A percentile compares a stretch with the other conserved stretches of the same genome.
Conservation (phyloP, 148 eudicot genomes). For the Pharnaceum exiguum region DNA sequence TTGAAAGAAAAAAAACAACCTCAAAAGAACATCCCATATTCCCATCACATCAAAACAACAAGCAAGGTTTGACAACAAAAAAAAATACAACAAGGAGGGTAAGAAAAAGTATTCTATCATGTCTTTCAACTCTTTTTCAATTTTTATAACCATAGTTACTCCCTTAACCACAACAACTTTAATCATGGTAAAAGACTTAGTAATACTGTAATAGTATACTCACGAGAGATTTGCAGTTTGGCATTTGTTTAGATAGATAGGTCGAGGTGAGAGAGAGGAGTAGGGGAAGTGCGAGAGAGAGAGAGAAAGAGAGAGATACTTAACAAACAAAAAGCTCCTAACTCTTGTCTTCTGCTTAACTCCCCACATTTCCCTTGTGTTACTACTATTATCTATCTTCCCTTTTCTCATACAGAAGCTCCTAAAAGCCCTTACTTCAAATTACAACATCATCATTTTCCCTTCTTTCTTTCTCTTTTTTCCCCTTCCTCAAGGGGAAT, state of each 20-base stretch:
- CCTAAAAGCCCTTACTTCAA: background rate
- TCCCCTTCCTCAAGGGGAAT: too few relatives aligned
- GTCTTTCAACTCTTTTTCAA: too few relatives aligned
- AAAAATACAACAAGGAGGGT: too few relatives aligned
- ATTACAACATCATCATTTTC: too few relatives aligned
- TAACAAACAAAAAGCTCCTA: background rate
- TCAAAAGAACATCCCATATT: background rate
- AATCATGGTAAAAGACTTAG: conserved; percentile 16
- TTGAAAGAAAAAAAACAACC: background rate
- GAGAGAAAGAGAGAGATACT: background rate
- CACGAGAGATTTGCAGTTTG: conserved; percentile 31
- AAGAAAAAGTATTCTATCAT: too few relatives aligned
- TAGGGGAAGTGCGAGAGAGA: too few relatives aligned
- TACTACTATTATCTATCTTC: background rate
- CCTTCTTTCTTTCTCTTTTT: too few relatives aligned
- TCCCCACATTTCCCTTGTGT: conserved; percentile 1
- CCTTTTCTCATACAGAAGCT: too few relatives aligned
- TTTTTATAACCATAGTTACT: conserved; percentile 27
- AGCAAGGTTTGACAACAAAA: too few relatives aligned
- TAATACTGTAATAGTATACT: conserved; percentile 6
- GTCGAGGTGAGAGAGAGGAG: conserved; percentile 8
- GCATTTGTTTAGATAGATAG: conserved; percentile 14
- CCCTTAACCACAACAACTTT: background rate
- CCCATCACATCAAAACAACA: background rate
- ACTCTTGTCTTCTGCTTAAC: background rate